phyloP scores from a whole-genome alignment of 108 stramenopile genomes.

The Skeletonema menzelii region DNA sequence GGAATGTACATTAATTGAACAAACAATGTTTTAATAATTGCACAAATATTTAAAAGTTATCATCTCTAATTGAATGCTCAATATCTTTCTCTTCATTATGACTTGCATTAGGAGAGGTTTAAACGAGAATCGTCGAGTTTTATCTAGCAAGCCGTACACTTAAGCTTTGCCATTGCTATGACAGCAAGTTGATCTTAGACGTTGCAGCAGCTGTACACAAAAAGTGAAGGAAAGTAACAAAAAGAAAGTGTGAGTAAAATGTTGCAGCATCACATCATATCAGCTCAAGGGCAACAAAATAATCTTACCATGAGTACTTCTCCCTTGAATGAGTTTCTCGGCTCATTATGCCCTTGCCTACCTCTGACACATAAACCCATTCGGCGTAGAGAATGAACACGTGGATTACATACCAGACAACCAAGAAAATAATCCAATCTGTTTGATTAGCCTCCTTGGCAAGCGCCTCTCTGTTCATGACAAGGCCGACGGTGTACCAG shows the following conservation, averaged over 20 bases:
- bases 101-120: too few species aligned
- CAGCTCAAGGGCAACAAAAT: too few species aligned
- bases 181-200: neutral
- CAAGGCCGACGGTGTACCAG: neutral
- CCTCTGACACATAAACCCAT: conserved; percentile 6
- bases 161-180: too few species aligned
- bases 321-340: conserved; percentile 1
- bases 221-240: neutral
- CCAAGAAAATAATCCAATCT: neutral
- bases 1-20: too few species aligned
- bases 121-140: too few species aligned
- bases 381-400: neutral
- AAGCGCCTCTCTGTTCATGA: neutral
- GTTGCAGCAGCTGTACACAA: neutral
- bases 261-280: too few species aligned
- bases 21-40: too few species aligned
- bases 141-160: neutral
- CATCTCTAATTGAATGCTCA: too few species aligned
- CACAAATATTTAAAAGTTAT: too few species aligned
- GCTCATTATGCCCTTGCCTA: conserved; percentile 10
- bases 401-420: neutral
- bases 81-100: too few species aligned
- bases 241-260: neutral
- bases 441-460: neutral
- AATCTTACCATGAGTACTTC: conserved; percentile 18